Conservation (phyloP, 2,329 filamentous ascomycete species). For the Monilinia laxa region DNA sequence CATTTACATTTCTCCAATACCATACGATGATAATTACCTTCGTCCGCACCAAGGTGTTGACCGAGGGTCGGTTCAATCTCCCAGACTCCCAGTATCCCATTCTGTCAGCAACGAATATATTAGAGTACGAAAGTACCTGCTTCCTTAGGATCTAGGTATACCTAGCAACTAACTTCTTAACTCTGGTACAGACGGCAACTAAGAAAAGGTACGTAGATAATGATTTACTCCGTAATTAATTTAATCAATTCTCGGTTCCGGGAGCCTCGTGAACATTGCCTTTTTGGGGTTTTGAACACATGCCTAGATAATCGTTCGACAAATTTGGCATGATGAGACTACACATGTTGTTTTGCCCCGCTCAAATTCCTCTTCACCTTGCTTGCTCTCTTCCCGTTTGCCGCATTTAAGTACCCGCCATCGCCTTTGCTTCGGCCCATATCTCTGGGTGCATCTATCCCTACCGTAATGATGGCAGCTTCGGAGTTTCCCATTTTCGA, state of each 20-base stretch:
- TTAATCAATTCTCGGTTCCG: conserved; percentile 4
- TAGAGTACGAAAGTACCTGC: conserved; percentile 2
- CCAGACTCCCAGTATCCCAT: not conserved
- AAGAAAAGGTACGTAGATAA: not conserved
- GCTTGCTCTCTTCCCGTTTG: conserved; percentile 16
- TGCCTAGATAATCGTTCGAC: conserved; percentile 2
- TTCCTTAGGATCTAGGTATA: conserved; percentile 4
- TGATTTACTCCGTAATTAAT: conserved; percentile 8
- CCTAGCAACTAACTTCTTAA: not conserved
- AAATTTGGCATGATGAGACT: conserved; percentile 8
- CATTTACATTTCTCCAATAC: not conserved
- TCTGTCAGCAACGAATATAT: conserved; percentile 5
- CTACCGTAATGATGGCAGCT: not conserved
- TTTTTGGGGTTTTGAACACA: not conserved
- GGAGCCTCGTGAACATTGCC: conserved; percentile 12
- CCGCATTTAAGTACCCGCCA: conserved; percentile 15
- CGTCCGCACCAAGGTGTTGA: not conserved
- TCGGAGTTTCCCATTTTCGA: not conserved
- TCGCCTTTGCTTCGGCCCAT: conserved; percentile 23
- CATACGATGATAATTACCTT: conserved; percentile 5
- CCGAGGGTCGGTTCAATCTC: conserved; percentile 7
- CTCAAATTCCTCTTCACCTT: conserved; percentile 1
- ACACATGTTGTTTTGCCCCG: not conserved
- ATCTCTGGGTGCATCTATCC: conserved; percentile 11
- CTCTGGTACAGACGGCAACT: conserved; percentile 12